Percentiles rank a stretch among this genome's conserved stretches.
These are phyloP conservation scores for Amylostereum areolatum DNA, from an alignment of 1,284 basidiomycete species.

Conservation along the genomic window DNA sequence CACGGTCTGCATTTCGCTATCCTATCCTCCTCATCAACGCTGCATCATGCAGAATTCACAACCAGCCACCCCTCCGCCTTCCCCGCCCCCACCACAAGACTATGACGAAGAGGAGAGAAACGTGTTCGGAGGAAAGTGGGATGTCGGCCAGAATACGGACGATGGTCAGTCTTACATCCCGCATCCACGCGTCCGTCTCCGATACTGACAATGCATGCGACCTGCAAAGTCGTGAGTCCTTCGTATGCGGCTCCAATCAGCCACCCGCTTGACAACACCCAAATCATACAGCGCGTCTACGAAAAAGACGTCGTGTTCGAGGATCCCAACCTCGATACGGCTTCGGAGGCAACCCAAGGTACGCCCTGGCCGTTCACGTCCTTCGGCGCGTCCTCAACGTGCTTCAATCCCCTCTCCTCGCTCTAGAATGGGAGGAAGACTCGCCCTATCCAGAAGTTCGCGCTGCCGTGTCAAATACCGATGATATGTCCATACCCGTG, in stretches of 20 bases:
- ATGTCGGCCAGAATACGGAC: conserved; percentile 5
- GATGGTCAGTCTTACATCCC: neutral
- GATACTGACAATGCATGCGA: neutral
- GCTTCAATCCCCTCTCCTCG: too few species aligned
- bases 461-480: conserved; percentile 58
- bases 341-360: conserved; percentile 10
- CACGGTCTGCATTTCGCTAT: too few species aligned
- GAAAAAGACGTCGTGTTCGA: conserved; percentile 23
- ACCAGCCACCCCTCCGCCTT: neutral
- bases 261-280: neutral
- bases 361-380: conserved; percentile 11
- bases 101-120: neutral
- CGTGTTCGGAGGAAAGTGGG: conserved; percentile 9
- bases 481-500: conserved; percentile 56
- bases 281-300: conserved; percentile 8
- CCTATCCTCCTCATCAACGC: too few species aligned
- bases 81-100: neutral
- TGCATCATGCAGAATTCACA: too few species aligned
- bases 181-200: too few species aligned
- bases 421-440: conserved; percentile 24
- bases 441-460: conserved; percentile 62
- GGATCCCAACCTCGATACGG: conserved; percentile 11
- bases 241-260: neutral
- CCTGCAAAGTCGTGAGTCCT: neutral
- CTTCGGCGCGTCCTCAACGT: neutral